A percentile compares a stretch with the other conserved stretches of the same genome.
Conservation (phyloP, 106 monocot species). For the Apostasia ramifera region DNA sequence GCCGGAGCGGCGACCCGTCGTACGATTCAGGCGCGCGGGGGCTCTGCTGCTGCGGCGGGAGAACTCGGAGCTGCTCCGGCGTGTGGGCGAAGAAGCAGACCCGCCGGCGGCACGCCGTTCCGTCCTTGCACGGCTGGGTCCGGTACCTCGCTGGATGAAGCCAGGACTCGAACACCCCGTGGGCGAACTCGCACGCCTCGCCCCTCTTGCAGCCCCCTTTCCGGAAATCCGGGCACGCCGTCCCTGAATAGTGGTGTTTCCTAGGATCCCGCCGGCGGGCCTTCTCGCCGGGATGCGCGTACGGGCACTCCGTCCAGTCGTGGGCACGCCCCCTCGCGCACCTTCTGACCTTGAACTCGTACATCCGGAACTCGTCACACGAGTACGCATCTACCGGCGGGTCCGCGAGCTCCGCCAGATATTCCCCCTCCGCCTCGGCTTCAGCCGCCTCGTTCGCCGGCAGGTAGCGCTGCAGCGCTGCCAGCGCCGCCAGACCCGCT, state of each 20-base stretch:
- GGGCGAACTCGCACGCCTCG: conserved; percentile 12
- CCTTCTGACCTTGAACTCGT: conserved; percentile 29
- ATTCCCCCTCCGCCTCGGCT: background rate
- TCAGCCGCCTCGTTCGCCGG: conserved; percentile 1
- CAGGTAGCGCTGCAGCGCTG: conserved; percentile 3
- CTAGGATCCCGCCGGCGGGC: conserved; percentile 21
- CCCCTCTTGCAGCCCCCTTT: conserved; percentile 27
- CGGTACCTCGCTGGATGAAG: conserved; percentile 31
- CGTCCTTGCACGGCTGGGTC: conserved; percentile 84
- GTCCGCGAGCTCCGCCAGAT: background rate
- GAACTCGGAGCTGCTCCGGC: conserved; percentile 44
- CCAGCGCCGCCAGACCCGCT: background rate
- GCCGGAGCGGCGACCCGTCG: conserved; percentile 51
- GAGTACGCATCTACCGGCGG: conserved; percentile 9
- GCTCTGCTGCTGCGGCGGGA: conserved; percentile 8
- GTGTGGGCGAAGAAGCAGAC: conserved; percentile 75
- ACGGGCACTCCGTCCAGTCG: conserved; percentile 41
- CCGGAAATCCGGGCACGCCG: conserved; percentile 28
- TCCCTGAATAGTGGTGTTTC: conserved; percentile 30
- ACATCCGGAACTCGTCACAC: conserved; percentile 31
- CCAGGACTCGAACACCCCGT: conserved; percentile 18
- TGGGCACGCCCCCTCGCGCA: conserved; percentile 27
- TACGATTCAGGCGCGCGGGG: conserved; percentile 36
- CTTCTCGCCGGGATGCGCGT: conserved; percentile 25
- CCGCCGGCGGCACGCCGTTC: conserved; percentile 33